These are phyloP conservation scores for Madurella fahalii DNA, from an alignment of 2,329 filamentous ascomycete species.

Conservation along the genomic window DNA sequence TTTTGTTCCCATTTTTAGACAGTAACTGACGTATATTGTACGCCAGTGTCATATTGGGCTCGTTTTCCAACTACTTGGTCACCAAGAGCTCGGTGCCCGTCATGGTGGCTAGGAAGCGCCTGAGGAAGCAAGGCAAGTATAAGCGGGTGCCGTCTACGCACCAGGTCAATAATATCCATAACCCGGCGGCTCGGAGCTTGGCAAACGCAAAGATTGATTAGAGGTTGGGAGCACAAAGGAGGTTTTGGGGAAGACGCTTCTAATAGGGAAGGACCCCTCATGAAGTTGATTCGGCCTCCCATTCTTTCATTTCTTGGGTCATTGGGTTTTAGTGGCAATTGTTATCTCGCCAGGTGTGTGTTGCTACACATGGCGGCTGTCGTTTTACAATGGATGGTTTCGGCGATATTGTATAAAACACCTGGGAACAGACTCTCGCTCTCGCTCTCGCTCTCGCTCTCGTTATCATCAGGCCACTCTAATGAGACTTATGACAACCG, in stretches of 20 bases:
- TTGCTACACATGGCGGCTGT: too few relatives aligned
- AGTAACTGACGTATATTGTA: slow-evolving; percentile 29
- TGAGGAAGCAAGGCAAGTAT: slow-evolving; percentile 82
- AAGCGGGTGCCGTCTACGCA: slow-evolving; percentile 61
- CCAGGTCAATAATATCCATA: slow-evolving; percentile 77
- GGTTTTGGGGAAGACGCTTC: not conserved
- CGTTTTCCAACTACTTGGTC: slow-evolving; percentile 95
- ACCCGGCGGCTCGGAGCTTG: slow-evolving; percentile 62
- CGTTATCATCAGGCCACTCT: too few relatives aligned
- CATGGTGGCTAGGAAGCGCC: slow-evolving; percentile 91
- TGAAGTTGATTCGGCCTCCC: too few relatives aligned
- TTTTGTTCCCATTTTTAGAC: not conserved
- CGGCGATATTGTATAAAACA: too few relatives aligned
- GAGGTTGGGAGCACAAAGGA: slow-evolving; percentile 8
- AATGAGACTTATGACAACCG: too few relatives aligned
- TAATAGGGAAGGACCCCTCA: not conserved
- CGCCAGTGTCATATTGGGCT: slow-evolving; percentile 83
- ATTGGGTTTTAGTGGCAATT: too few relatives aligned
- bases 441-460: too few relatives aligned
- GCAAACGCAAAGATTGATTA: slow-evolving; percentile 74
- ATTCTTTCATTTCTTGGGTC: too few relatives aligned
- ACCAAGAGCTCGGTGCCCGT: slow-evolving; percentile 95
- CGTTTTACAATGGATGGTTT: too few relatives aligned
- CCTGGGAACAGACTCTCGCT: too few relatives aligned
- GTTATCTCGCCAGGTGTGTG: too few relatives aligned